Evolutionary conservation across 768 basidiomycete species (phyloP).

Genomic region (Suillus spraguei): DNA sequence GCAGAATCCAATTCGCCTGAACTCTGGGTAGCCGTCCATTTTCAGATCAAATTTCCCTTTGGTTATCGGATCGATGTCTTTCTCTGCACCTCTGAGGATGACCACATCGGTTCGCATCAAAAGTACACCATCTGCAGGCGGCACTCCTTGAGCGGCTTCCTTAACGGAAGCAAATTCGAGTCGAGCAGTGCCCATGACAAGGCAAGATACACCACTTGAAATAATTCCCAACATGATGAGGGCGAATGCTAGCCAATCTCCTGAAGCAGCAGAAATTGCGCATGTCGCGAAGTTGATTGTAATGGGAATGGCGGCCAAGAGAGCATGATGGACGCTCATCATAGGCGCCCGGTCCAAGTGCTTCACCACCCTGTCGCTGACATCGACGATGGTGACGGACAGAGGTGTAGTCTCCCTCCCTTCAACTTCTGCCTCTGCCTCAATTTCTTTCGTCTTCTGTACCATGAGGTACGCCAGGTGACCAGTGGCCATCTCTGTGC

Average conservation of each 20-base stretch:
- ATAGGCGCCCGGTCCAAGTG: slow-evolving; percentile 14
- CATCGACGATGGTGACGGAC: slow-evolving; percentile 21
- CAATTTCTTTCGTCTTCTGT: slow-evolving; percentile 14
- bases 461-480: slow-evolving; percentile 27
- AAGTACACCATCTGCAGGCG: slow-evolving; percentile 36
- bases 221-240: slow-evolving; percentile 38
- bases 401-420: slow-evolving; percentile 24
- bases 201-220: slow-evolving; percentile 33
- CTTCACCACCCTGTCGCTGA: slow-evolving; percentile 7
- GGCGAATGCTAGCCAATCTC: slow-evolving; percentile 34
- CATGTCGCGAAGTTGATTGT: slow-evolving; percentile 23
- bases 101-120: slow-evolving; percentile 26
- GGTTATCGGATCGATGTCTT: slow-evolving; percentile 33
- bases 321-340: slow-evolving; percentile 12
- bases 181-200: slow-evolving; percentile 33
- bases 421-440: slow-evolving; percentile 14
- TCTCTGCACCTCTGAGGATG: slow-evolving; percentile 34
- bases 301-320: slow-evolving; percentile 31
- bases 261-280: slow-evolving; percentile 25
- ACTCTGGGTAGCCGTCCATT: slow-evolving; percentile 19
- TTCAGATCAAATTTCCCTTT: slow-evolving; percentile 32
- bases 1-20: slow-evolving; percentile 26
- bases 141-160: slow-evolving; percentile 24
- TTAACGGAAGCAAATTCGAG: slow-evolving; percentile 24
- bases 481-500: slow-evolving; percentile 23